Percentiles rank a stretch among this genome's conserved stretches.
Conservation (phyloP, 2,329 filamentous ascomycete genomes). For the Hymenoscyphus linearis region DNA sequence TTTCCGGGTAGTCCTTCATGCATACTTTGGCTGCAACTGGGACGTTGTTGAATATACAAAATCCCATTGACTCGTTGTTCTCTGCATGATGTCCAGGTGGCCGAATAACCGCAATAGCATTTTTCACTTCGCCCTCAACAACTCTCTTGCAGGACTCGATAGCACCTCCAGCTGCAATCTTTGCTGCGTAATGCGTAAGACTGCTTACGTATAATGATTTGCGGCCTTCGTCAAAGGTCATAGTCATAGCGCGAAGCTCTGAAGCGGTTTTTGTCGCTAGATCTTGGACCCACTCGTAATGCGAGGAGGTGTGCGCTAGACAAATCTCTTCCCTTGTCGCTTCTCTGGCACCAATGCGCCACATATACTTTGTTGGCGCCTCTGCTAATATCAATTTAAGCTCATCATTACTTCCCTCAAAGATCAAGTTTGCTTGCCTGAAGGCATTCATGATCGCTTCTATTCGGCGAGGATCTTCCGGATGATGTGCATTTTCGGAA, state of each 20-base stretch:
- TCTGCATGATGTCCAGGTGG: slow-evolving; percentile 96
- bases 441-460: slow-evolving; percentile 90
- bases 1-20: slow-evolving; percentile 71
- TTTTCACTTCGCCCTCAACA: slow-evolving; percentile 76
- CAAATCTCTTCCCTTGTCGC: slow-evolving; percentile 78
- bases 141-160: slow-evolving; percentile 97
- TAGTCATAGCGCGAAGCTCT: slow-evolving; percentile 64
- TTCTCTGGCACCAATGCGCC: slow-evolving; percentile 71
- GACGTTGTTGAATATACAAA: slow-evolving; percentile 98
- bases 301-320: slow-evolving; percentile 69
- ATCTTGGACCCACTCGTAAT: slow-evolving; percentile 71
- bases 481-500: slow-evolving; percentile 72
- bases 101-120: slow-evolving; percentile 90
- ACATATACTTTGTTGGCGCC: slow-evolving; percentile 58
- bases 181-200: slow-evolving; percentile 73
- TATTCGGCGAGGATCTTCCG: slow-evolving; percentile 89
- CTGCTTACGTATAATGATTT: slow-evolving; percentile 81
- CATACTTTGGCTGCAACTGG: slow-evolving; percentile 87
- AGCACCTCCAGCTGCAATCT: slow-evolving; percentile 83
- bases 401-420: slow-evolving; percentile 50
- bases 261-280: slow-evolving; percentile 50
- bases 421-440: slow-evolving; percentile 74
- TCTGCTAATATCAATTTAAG: slow-evolving; percentile 46
- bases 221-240: slow-evolving; percentile 54
- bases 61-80: slow-evolving; percentile 78